A percentile compares a stretch with the other conserved stretches of the same genome.
Conservation (phyloP, 306 rosid genomes). For the Betula pendula region DNA sequence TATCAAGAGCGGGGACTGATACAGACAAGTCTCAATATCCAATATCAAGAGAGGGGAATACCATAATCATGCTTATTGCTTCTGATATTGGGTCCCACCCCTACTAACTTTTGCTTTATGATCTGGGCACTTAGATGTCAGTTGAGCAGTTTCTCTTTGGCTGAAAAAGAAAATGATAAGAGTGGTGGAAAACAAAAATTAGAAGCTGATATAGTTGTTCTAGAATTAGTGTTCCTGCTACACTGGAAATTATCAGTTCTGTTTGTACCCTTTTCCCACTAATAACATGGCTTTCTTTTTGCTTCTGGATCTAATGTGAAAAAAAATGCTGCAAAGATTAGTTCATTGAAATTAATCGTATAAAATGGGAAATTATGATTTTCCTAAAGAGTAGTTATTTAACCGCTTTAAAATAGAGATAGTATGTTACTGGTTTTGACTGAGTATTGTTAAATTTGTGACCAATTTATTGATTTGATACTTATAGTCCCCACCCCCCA, state of each 20-base stretch:
- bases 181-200: neutral
- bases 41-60: neutral
- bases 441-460: neutral
- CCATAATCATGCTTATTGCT: neutral
- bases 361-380: neutral
- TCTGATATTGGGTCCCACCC: neutral
- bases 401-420: neutral
- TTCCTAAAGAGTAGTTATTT: neutral
- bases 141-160: neutral
- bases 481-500: neutral
- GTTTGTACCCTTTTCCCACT: neutral
- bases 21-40: neutral
- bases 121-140: neutral
- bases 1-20: neutral
- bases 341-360: neutral
- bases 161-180: neutral
- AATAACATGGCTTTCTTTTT: neutral
- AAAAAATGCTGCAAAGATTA: neutral
- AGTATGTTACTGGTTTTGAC: neutral
- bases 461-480: conserved; percentile 4
- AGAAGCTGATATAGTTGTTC: neutral
- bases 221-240: neutral
- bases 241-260: neutral
- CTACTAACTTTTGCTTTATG: neutral
- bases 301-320: neutral